These are phyloP conservation scores for Metarhizium guizhouense DNA, from an alignment of 2,329 filamentous ascomycete species.

Conservation along the genomic window DNA sequence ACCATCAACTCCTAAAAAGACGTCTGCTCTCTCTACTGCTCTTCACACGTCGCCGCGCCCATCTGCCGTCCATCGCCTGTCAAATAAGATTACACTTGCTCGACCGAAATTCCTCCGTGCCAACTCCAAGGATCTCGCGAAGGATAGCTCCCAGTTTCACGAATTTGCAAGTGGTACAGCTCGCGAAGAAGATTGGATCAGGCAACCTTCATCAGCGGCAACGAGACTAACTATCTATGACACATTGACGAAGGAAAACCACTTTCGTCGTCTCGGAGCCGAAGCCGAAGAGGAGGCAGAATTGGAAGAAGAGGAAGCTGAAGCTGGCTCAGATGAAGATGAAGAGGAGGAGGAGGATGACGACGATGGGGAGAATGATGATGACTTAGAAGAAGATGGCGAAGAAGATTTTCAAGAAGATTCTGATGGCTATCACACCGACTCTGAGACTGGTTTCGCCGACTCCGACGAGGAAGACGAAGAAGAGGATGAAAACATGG, in stretches of 20 bases:
- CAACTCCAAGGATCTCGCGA: slow-evolving; percentile 38
- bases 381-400: slow-evolving; percentile 41
- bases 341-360: slow-evolving; percentile 41
- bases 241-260: slow-evolving; percentile 81
- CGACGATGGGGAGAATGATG: slow-evolving; percentile 36
- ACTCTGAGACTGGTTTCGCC: slow-evolving; percentile 59
- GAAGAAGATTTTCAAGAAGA: slow-evolving; percentile 47
- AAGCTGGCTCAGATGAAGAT: slow-evolving; percentile 34
- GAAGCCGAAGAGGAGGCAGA: slow-evolving; percentile 87
- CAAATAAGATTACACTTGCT: slow-evolving; percentile 14
- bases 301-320: slow-evolving; percentile 58
- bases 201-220: slow-evolving; percentile 54
- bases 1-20: slow-evolving; percentile 23
- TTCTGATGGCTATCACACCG: slow-evolving; percentile 66
- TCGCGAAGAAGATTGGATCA: slow-evolving; percentile 86
- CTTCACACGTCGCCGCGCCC: slow-evolving; percentile 15
- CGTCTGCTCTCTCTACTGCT: slow-evolving; percentile 13
- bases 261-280: slow-evolving; percentile 74
- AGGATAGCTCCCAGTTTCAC: slow-evolving; percentile 63
- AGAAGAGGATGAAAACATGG: slow-evolving; percentile 55
- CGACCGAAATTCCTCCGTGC: slow-evolving; percentile 41
- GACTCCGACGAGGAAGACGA: slow-evolving; percentile 56
- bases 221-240: slow-evolving; percentile 80
- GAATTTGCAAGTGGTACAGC: slow-evolving; percentile 81
- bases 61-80: slow-evolving; percentile 7